Evolutionary conservation across 257 asterid species (phyloP), one percentile per base, ranked within the genome.

Genomic region (Euphrasia confusa): DNA sequence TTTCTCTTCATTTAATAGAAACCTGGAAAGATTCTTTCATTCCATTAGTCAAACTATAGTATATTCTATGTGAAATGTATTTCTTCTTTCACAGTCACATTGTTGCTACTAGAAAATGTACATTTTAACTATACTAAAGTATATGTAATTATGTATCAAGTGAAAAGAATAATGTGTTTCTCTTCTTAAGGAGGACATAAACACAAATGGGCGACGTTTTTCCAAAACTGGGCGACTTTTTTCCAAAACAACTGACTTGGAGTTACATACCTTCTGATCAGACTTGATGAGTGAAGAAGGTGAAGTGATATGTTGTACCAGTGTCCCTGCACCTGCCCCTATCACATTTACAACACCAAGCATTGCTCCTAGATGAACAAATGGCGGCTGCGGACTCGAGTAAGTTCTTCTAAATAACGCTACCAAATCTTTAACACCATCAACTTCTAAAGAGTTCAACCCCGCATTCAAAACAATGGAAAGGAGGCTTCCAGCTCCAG

Each of bases 331-430:
- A 78, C 84, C 81, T 58, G 96, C 95, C 56, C 99, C 99, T 75
- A 93, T 72, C 4, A 83, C 84, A 80, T 85, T 89, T 60, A 89
- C 80, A 64, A 79, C 84, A 60, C 96, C 99, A 72, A 89, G 84
- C 95, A 87, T 85, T 12, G 87, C 99, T 64, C 99, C 96, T 33
- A 93, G 84, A 75, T 77, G 94, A 65, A 80, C 74, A 50, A 81
- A 70, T 57, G 85, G 91, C 65, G 84, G 85, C 65, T 78, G 74
- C 71, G 89, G 77, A 64, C 75, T 65, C 4, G 84, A 76, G 80
- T 87, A 89, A 78, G 81, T 74, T 82, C 74, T 82, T 74, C 84
- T 87, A 68, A 77, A 83, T 61, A 83, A 69, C 59, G 68, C 77
- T 42, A 93, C 73, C 61, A 86, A 76, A 59, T 77, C 79, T 78